These are phyloP conservation scores for Saccharomycopsis microspora DNA, from an alignment of 805 yeast species.

Conservation along the genomic window DNA sequence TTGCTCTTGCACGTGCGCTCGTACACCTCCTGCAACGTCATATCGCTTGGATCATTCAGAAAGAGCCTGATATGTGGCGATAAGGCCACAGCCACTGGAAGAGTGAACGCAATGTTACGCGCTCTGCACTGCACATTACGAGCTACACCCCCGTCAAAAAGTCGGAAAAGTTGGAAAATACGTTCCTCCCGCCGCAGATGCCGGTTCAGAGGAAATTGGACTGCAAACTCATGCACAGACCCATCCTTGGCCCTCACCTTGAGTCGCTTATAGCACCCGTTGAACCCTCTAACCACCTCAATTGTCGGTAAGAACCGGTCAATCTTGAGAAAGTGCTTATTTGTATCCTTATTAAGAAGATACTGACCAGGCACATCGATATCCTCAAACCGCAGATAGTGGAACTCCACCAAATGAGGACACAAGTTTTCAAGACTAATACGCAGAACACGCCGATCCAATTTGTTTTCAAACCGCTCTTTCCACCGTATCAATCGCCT, in stretches of 20 bases:
- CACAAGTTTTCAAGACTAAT: slow-evolving; percentile 83
- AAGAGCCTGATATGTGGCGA: slow-evolving; percentile 90
- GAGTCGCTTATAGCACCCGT: slow-evolving; percentile 80
- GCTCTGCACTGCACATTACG: slow-evolving; percentile 82
- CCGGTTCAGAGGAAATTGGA: slow-evolving; percentile 96
- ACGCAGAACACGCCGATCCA: slow-evolving; percentile 72
- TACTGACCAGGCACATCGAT: slow-evolving; percentile 98
- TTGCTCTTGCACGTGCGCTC: slow-evolving; percentile 73
- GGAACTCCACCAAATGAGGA: slow-evolving; percentile 94
- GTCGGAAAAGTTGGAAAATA: slow-evolving; percentile 81
- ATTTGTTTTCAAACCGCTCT: slow-evolving; percentile 79
- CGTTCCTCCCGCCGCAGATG: slow-evolving; percentile 96
- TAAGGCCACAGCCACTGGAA: slow-evolving; percentile 87
- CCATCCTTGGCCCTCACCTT: slow-evolving; percentile 93
- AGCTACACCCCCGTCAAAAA: slow-evolving; percentile 70
- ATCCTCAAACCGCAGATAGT: slow-evolving; percentile 95
- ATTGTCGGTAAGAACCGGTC: slow-evolving; percentile 86
- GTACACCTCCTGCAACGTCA: slow-evolving; percentile 72
- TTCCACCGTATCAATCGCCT: slow-evolving; percentile 83
- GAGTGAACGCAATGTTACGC: slow-evolving; percentile 71
- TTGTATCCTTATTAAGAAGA: slow-evolving; percentile 75
- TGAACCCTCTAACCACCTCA: slow-evolving; percentile 81
- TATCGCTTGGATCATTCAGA: slow-evolving; percentile 67
- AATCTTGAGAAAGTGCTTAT: slow-evolving; percentile 83
- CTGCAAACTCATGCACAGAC: slow-evolving; percentile 81